phyloP scores from a whole-genome alignment of 1,139 yeast species.

The Kluyveromyces sp. region DNA sequence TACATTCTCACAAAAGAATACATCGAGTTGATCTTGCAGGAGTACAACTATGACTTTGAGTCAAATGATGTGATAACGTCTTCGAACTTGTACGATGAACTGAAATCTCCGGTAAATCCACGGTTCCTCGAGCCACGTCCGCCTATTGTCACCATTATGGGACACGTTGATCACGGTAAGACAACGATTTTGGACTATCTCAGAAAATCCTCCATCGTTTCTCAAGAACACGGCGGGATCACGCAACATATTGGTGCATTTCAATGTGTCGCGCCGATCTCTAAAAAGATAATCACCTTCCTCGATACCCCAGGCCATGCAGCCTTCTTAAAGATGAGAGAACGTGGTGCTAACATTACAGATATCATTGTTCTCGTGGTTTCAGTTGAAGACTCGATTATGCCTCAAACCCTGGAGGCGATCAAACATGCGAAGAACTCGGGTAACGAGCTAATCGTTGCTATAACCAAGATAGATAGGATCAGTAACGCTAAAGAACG shows the following conservation, averaged over 20 bases:
- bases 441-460: conserved; percentile 82
- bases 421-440: conserved; percentile 78
- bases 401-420: conserved; percentile 97
- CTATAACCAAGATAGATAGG: conserved; percentile 87
- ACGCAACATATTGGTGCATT: conserved; percentile 99
- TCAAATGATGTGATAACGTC: conserved; percentile 31
- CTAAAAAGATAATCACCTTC: conserved; percentile 75
- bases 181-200: conserved; percentile 86
- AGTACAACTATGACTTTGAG: conserved; percentile 65
- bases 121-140: conserved; percentile 58
- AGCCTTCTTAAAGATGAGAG: conserved; percentile 92
- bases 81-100: conserved; percentile 46
- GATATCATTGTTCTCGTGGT: conserved; percentile 90
- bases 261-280: conserved; percentile 67
- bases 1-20: conserved; percentile 81
- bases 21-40: conserved; percentile 81
- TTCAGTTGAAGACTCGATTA: conserved; percentile 97
- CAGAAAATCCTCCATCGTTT: conserved; percentile 76
- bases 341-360: conserved; percentile 90
- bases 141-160: conserved; percentile 96
- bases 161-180: conserved; percentile 98
- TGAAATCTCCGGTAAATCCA: conserved; percentile 37
- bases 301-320: conserved; percentile 98
- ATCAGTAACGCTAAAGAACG: conserved; percentile 54
- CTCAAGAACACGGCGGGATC: conserved; percentile 89